Conservation (phyloP, 2,329 filamentous ascomycete genomes). For the Cryphonectria japonica region DNA sequence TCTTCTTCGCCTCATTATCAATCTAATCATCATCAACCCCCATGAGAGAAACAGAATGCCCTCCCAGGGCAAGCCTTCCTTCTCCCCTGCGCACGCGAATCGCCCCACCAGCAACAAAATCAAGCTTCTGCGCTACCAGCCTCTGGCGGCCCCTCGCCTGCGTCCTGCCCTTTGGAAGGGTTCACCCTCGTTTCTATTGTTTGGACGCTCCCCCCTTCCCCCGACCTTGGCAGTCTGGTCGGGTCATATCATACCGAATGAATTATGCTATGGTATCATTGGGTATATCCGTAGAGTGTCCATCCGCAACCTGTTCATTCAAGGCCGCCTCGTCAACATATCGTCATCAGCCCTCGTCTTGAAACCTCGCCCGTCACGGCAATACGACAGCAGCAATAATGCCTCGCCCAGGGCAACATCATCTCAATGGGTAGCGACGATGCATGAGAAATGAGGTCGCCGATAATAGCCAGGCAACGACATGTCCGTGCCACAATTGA, state of each 20-base stretch:
- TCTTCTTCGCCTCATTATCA: background rate
- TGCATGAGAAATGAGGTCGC: background rate
- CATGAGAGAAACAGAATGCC: background rate
- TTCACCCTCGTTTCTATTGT: background rate
- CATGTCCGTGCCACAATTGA: background rate
- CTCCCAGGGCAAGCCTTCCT: background rate
- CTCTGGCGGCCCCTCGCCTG: background rate
- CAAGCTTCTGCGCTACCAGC: background rate
- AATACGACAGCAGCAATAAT: background rate
- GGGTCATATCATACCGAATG: background rate
- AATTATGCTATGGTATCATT: background rate
- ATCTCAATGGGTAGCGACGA: background rate
- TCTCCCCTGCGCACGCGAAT: background rate
- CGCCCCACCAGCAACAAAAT: background rate
- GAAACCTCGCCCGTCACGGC: background rate
- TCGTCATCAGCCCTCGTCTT: background rate
- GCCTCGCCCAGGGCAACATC: background rate
- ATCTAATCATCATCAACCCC: background rate
- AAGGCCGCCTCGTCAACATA: background rate
- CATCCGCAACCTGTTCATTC: background rate
- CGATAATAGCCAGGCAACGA: background rate
- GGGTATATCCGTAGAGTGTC: too few species aligned
- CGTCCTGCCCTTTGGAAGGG: background rate
- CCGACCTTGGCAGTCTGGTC: background rate
- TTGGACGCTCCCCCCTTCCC: background rate